Evolutionary conservation across 2,329 filamentous ascomycete species (phyloP), one percentile per base, ranked within the genome.

Genomic region (Neofusicoccum umdonicola): DNA sequence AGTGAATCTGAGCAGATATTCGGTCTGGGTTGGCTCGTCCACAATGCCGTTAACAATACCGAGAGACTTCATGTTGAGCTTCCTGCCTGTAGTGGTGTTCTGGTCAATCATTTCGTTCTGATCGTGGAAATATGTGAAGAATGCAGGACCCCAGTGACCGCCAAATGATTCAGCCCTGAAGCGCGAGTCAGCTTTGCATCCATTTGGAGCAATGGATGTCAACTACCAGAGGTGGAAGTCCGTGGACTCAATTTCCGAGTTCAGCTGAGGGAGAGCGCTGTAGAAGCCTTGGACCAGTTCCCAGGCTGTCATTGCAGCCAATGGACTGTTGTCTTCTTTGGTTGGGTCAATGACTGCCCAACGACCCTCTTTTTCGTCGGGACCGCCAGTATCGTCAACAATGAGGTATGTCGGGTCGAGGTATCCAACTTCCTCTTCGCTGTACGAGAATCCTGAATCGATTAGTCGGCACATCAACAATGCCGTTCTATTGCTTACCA

Each of bases 61-160:
- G n/a, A 66, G 37, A 0, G 57, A 35, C 62, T 70, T 71, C 73
- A 73, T 2, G 77, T 75, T 31, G 74, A 75, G 64, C 78, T 77
- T 57, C 72, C 71, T 15, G 2, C 58, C 58, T 2, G 58, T 0
- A 8, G 12, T 31, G 11, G 44, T 34, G 13, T 62, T 44, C 12
- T 41, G 34, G 19, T 39, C 44, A 64, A 88, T 87, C 19, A 74
- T 74, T 13, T 80, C 77, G 67, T 88, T 88, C 70, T 87, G 83
- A n/a, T 81, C 73, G 65, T 86, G 75, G 69, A 88, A 84, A 69
- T 85, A 85, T 9, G 79, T 75, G 15, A 82, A 80, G 66, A 87
- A 86, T 27, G 81, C 82, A 0, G 86, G 86, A 1, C 84, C 84
- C 68, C 85, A 87, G 64, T 84, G n/a, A 2, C 85, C 85, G 31